Base-by-base conservation (phyloP, 2,329 filamentous ascomycete species). In the Chrysosporium queenslandicum region DNA sequence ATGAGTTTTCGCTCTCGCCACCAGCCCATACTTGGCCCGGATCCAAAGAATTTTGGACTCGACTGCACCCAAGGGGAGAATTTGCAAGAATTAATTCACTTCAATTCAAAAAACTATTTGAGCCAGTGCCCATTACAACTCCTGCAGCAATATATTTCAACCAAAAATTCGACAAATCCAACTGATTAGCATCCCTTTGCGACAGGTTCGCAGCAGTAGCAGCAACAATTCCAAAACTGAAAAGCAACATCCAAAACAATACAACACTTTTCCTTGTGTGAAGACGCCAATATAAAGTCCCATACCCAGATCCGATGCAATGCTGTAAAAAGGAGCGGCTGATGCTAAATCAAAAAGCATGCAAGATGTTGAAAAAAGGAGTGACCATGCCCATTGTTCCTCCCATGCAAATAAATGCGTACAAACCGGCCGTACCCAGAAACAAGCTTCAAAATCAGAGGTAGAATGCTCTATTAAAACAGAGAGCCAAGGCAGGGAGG, bases 261-360 rank as follows among this genome's bases (percentile, higher is more conserved):
- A 16, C 32, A 47, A 46, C 14, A 27, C 41, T 41, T 46, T 46
- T 46, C 34, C 50, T n/a, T 23, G 29, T 25, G 34, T n/a, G n/a
- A 36, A 46, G 30, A 51, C 46, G 41, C 52, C 30, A 18, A 43
- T 40, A 50, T 30, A n/a, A 48, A 51, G 29, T 51, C 46, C 52
- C 56, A 41, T 45, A 46, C 49, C 55, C 53, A 57, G 36, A 55
- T 55, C 52, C 56, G 54, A 55, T 56, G 55, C 55, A 56, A 58
- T 56, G 56, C 56, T 34, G 14, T 45, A 43, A 36, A 52, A 56
- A 55, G 53, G 55, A 56, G 55, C 40, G 55, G 47, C 53, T 54
- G 53, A 56, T 56, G 55, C 56, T 53, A 53, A 47, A 45, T 39
- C 37, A 23, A 40, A 50, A 50, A 47, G 18, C 41, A 50, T 50